Evolutionary conservation across 164 flowering plant species (phyloP), one percentile per base, ranked within the genome.

Genomic region (Liquidambar formosana): DNA sequence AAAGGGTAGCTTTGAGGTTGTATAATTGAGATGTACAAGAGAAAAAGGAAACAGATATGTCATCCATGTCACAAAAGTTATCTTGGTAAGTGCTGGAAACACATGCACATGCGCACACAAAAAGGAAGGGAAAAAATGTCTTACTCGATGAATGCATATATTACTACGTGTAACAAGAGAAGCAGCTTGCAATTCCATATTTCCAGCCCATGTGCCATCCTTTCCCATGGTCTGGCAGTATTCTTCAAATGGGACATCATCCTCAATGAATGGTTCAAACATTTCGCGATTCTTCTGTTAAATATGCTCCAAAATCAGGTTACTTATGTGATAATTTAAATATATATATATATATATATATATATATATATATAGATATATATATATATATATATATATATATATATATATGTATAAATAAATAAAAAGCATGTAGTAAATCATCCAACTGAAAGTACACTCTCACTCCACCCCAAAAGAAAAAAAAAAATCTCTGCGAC

Each of bases 191-290:
- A 94, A 72, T 79, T 94, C 98, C 93, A 92, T 85, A 73, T 94
- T 78, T 51, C 98, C 98, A 64, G 98, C 98, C 98, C 98, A 94
- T 53, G 96, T 86, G 47, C 97, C 92, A 80, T 94, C 94, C 61
- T 84, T 74, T 63, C 78, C 95, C 98, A 94, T 94, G 74, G 83
- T 80, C 65, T 81, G 75, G 73, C 98, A 92, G 71, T 94, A 92
- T 54, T 90, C 89, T 67, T 88, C 91, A 84, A 94, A 94, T 47
- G 97, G 94, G 49, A 90, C 88, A 15, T 86, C 95, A 84, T 94
- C 98, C 79, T 92, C 98, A 65, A 92, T 86, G 81, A 94, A 94
- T 11, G 98, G 98, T 75, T 94, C 97, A 82, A 88, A 92, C 78
- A 76, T 81, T 71, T 86, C 96, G 13, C 91, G 84, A 64, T 92